Evolutionary conservation across 2,329 filamentous ascomycete species (phyloP).

Genomic region (Penicillium brasilianum): DNA sequence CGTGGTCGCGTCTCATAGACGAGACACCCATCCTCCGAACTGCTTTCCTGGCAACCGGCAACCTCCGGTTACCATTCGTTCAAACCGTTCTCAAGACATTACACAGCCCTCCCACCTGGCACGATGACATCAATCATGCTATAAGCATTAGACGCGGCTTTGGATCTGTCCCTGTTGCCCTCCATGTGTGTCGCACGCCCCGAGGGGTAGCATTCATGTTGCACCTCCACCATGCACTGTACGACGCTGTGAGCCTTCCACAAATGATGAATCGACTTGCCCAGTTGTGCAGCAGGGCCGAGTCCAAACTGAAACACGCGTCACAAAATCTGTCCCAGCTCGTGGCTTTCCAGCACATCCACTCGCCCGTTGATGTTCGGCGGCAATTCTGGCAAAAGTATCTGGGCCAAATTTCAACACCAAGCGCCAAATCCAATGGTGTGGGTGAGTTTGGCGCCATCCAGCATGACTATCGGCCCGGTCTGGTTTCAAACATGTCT

Average conservation of each 20-base stretch:
- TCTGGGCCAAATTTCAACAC: slow-evolving; percentile 30
- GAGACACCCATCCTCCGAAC: slow-evolving; percentile 72
- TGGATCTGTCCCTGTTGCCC: slow-evolving; percentile 34
- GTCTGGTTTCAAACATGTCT: slow-evolving; percentile 50
- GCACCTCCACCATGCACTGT: slow-evolving; percentile 82
- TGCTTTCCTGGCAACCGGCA: slow-evolving; percentile 60
- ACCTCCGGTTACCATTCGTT: slow-evolving; percentile 58
- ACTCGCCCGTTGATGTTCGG: slow-evolving; percentile 36
- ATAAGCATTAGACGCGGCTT: slow-evolving; percentile 18
- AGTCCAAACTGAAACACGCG: slow-evolving; percentile 22
- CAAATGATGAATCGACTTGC: slow-evolving; percentile 62
- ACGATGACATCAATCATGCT: slow-evolving; percentile 20
- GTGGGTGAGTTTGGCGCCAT: slow-evolving; percentile 27
- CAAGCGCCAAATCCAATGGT: slow-evolving; percentile 5
- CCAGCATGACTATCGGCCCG: slow-evolving; percentile 52
- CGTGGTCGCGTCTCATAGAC: slow-evolving; percentile 66
- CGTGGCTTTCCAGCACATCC: slow-evolving; percentile 41
- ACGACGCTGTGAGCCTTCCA: slow-evolving; percentile 81
- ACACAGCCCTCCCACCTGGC: slow-evolving; percentile 41
- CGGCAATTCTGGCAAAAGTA: slow-evolving; percentile 54
- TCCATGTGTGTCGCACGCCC: slow-evolving; percentile 42
- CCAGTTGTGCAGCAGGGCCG: slow-evolving; percentile 44
- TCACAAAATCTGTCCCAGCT: slow-evolving; percentile 47
- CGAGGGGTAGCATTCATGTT: slow-evolving; percentile 52
- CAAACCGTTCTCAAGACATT: slow-evolving; percentile 63